Percentiles rank a stretch among this genome's conserved stretches.
phyloP scores from a whole-genome alignment of 345 rosid genomes.

The Eucalyptus sp. region DNA sequence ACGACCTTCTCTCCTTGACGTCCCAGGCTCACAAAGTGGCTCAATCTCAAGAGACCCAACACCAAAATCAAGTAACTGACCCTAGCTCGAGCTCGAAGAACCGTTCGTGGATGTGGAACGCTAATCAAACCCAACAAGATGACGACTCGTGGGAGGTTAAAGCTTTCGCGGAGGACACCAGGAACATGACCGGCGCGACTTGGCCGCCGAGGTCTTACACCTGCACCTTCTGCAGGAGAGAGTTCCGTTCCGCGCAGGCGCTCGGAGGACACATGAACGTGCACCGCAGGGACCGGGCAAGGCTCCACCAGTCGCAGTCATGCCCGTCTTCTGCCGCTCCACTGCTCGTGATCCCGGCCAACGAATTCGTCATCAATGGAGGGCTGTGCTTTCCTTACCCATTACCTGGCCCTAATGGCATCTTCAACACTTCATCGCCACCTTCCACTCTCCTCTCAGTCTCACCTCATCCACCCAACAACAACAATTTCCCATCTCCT shows the following conservation, averaged over 20 bases:
- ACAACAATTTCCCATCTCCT: neutral
- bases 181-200: slow-evolving; percentile 62
- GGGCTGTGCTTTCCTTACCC: slow-evolving; percentile 60
- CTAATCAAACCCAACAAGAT: slow-evolving; percentile 13
- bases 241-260: slow-evolving; percentile 95
- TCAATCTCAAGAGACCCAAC: neutral
- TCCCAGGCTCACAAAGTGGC: slow-evolving; percentile 7
- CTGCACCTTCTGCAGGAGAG: slow-evolving; percentile 88
- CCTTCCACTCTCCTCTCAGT: slow-evolving; percentile 40
- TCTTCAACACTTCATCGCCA: neutral
- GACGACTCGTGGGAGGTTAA: slow-evolving; percentile 95
- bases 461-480: slow-evolving; percentile 17
- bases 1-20: slow-evolving; percentile 19
- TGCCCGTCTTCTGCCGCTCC: slow-evolving; percentile 6
- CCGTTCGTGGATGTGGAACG: slow-evolving; percentile 7
- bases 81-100: neutral
- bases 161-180: slow-evolving; percentile 84
- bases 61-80: neutral
- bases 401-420: slow-evolving; percentile 46
- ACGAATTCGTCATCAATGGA: slow-evolving; percentile 26
- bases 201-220: slow-evolving; percentile 98
- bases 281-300: slow-evolving; percentile 90
- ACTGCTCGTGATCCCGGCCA: slow-evolving; percentile 17
- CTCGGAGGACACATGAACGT: slow-evolving; percentile 99
- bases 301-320: slow-evolving; percentile 47